These are phyloP conservation scores for Erodium maritimum DNA, from an alignment of 345 rosid species.

Conservation along the genomic window DNA sequence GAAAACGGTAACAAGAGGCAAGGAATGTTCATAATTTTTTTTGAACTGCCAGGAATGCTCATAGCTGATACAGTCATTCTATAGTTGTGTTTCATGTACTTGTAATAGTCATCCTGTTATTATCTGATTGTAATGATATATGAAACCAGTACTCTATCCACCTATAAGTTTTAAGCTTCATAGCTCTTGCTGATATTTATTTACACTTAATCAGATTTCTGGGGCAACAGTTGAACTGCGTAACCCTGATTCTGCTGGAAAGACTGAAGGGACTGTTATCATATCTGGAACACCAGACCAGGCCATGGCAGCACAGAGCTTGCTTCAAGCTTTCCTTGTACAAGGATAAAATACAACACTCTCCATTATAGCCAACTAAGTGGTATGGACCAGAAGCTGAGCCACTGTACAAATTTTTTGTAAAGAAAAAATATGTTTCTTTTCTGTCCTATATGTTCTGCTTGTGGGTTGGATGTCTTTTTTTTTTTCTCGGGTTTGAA, in stretches of 20 bases:
- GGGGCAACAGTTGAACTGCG: conserved; percentile 46
- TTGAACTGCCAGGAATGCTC: too few species aligned
- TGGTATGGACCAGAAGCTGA: too few species aligned
- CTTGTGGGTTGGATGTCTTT: neutral
- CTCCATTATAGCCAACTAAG: conserved; percentile 5
- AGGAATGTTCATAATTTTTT: too few species aligned
- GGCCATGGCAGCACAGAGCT: conserved; percentile 37
- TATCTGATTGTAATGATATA: too few species aligned
- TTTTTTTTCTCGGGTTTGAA: too few species aligned
- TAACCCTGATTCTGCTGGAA: conserved; percentile 25
- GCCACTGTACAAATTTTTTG: neutral
- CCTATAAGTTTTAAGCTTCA: too few species aligned
- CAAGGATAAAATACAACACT: neutral
- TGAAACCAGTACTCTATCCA: too few species aligned
- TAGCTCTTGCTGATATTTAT: too few species aligned
- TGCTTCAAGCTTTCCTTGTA: conserved; percentile 37
- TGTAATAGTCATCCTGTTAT: too few species aligned
- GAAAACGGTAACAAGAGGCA: too few species aligned
- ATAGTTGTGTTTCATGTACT: too few species aligned
- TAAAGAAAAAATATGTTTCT: neutral
- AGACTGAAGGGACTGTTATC: conserved; percentile 29
- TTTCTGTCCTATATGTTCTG: neutral
- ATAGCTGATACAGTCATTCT: too few species aligned
- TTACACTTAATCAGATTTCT: conserved; percentile 30
- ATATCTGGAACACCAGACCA: conserved; percentile 53